A percentile compares a stretch with the other conserved stretches of the same genome.
These are phyloP conservation scores for Pezicula rhizophila DNA, from an alignment of 2,329 filamentous ascomycete genomes.

Conservation along the genomic window DNA sequence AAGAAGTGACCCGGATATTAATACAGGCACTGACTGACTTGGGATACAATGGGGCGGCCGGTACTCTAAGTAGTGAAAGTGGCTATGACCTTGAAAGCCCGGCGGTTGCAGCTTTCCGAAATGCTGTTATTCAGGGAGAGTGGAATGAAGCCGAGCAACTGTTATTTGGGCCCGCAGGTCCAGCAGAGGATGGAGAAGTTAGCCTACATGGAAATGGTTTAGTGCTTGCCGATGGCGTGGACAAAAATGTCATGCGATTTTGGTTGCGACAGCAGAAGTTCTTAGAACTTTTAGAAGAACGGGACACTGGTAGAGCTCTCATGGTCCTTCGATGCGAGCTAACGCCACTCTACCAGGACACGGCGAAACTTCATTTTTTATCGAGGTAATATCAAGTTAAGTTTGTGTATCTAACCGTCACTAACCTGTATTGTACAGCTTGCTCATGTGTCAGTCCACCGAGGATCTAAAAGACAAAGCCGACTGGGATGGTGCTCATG, in stretches of 20 bases:
- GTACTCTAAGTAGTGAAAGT: constrained; percentile 71
- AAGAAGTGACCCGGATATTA: constrained; percentile 87
- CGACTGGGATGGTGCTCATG: constrained; percentile 77
- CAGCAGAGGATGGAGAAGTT: constrained; percentile 37
- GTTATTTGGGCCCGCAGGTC: constrained; percentile 48
- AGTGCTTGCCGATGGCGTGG: constrained; percentile 67
- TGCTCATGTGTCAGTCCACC: constrained; percentile 80
- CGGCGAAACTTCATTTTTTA: constrained; percentile 69
- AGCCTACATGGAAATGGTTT: constrained; percentile 51
- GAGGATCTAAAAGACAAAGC: constrained; percentile 73
- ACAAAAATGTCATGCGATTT: constrained; percentile 77
- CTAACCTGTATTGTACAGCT: constrained; percentile 38
- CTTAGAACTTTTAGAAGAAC: constrained; percentile 76
- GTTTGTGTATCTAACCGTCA: neutral
- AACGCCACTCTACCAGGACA: constrained; percentile 78
- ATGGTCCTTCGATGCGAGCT: constrained; percentile 82
- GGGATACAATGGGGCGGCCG: constrained; percentile 75
- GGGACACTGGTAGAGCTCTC: constrained; percentile 68
- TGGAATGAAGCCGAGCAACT: constrained; percentile 84
- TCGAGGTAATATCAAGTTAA: constrained; percentile 50
- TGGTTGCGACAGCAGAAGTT: constrained; percentile 91
- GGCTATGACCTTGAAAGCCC: constrained; percentile 82
- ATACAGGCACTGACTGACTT: constrained; percentile 88
- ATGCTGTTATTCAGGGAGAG: constrained; percentile 69
- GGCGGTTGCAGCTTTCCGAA: constrained; percentile 79